These are phyloP conservation scores for Leccinum pallidistipes DNA, from an alignment of 1,284 basidiomycete genomes.

Conservation along the genomic window DNA sequence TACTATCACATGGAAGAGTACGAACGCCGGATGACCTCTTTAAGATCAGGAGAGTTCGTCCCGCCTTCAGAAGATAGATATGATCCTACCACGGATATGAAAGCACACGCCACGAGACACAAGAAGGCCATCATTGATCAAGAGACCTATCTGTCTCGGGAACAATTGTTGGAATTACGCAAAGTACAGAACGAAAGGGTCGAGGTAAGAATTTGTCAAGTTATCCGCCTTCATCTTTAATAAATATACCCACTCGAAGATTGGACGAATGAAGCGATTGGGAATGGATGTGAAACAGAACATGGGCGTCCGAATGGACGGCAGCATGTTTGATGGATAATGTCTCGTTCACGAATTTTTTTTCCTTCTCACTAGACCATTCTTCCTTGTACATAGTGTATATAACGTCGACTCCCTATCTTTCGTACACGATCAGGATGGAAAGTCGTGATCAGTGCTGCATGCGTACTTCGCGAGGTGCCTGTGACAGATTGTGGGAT, in stretches of 20 bases:
- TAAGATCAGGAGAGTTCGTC: conserved; percentile 77
- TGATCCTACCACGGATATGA: conserved; percentile 79
- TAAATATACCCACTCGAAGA: conserved; percentile 39
- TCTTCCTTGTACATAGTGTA: not conserved
- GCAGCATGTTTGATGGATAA: conserved; percentile 49
- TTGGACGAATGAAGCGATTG: conserved; percentile 77
- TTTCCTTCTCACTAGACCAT: not conserved
- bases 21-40: conserved; percentile 76
- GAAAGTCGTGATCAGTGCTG: not conserved
- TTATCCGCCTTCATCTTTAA: not conserved
- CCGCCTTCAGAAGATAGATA: conserved; percentile 69
- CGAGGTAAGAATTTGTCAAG: conserved; percentile 46
- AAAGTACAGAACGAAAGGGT: conserved; percentile 79
- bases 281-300: conserved; percentile 81
- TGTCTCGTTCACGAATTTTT: not conserved
- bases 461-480: conserved; percentile 21
- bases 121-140: conserved; percentile 62
- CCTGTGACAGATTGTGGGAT: not conserved
- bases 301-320: conserved; percentile 83
- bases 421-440: conserved; percentile 1
- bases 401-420: not conserved
- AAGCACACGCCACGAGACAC: conserved; percentile 63
- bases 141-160: conserved; percentile 73
- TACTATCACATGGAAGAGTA: conserved; percentile 86
- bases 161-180: conserved; percentile 77